Percentiles rank a stretch among this genome's conserved stretches.
Conservation (phyloP, 139 green algal genomes). For the Haematococcus sp. region DNA sequence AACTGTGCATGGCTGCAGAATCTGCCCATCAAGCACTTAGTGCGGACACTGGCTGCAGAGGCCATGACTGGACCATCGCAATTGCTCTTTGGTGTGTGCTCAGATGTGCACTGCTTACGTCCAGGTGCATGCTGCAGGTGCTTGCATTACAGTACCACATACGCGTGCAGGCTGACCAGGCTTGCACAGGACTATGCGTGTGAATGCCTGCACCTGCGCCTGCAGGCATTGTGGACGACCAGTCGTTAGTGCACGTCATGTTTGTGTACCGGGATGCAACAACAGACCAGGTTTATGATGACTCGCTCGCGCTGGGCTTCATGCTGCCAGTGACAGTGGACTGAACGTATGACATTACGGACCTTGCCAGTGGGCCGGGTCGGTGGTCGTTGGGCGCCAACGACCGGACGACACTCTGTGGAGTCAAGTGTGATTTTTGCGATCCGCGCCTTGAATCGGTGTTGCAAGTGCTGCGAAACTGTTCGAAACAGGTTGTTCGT, state of each 20-base stretch:
- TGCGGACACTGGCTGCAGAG: constrained; percentile 47
- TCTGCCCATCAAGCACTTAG: constrained; percentile 66
- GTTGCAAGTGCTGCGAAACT: too few species aligned
- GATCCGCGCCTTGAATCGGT: too few species aligned
- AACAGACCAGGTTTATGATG: constrained; percentile 42
- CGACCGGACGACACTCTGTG: too few species aligned
- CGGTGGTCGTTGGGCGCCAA: too few species aligned
- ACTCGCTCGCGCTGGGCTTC: constrained; percentile 55
- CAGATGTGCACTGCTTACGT: too few species aligned
- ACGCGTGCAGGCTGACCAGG: too few species aligned
- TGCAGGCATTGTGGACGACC: constrained; percentile 46
- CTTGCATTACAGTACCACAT: neutral
- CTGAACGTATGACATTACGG: too few species aligned
- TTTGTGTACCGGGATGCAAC: constrained; percentile 56
- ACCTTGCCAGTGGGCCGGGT: too few species aligned
- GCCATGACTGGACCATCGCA: constrained; percentile 53
- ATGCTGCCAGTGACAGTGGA: constrained; percentile 61
- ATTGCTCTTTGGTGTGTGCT: constrained; percentile 51
- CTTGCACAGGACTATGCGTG: too few species aligned
- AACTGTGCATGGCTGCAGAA: constrained; percentile 28
- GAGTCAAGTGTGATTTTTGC: too few species aligned
- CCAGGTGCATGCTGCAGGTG: neutral
- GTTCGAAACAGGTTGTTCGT: too few species aligned
- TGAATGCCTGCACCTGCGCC: too few species aligned
- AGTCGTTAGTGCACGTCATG: constrained; percentile 61